phyloP scores from a whole-genome alignment of 2,329 filamentous ascomycete genomes.

The Trichoderma semiorbis region DNA sequence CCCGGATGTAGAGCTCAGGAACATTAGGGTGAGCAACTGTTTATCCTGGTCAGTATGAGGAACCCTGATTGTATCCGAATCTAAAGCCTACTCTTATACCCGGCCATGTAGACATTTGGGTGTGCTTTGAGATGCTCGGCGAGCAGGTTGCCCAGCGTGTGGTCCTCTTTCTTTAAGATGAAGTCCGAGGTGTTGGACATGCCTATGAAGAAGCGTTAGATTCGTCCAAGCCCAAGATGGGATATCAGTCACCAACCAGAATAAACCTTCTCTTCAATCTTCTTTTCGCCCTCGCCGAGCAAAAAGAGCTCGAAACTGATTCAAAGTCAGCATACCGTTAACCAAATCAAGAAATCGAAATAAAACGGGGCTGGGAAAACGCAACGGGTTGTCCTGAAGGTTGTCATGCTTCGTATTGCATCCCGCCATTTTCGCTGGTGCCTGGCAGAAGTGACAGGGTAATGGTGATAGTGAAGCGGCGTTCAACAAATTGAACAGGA shows the following conservation, averaged over 20 bases:
- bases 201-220: slow-evolving; percentile 41
- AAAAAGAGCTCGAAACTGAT: slow-evolving; percentile 89
- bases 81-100: slow-evolving; percentile 76
- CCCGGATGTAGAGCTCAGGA: slow-evolving; percentile 64
- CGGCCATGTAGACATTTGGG: slow-evolving; percentile 81
- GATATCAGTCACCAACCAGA: slow-evolving; percentile 62
- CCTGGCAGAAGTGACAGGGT: background rate
- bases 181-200: slow-evolving; percentile 96
- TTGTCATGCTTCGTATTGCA: slow-evolving; percentile 41
- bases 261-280: slow-evolving; percentile 83
- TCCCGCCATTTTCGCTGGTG: slow-evolving; percentile 30
- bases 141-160: slow-evolving; percentile 89
- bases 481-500: background rate
- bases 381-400: slow-evolving; percentile 35
- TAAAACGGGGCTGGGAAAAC: slow-evolving; percentile 21
- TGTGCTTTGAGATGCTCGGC: slow-evolving; percentile 81
- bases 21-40: slow-evolving; percentile 58
- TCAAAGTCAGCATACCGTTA: slow-evolving; percentile 23
- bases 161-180: slow-evolving; percentile 93
- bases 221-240: background rate
- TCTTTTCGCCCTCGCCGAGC: slow-evolving; percentile 84
- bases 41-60: slow-evolving; percentile 19
- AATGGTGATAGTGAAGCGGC: background rate
- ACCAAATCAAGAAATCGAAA: background rate
- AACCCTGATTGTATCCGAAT: too few relatives aligned